Evolutionary conservation across 352 stramenopile genomes (phyloP).

Genomic region (Globisporangium ultimum): DNA sequence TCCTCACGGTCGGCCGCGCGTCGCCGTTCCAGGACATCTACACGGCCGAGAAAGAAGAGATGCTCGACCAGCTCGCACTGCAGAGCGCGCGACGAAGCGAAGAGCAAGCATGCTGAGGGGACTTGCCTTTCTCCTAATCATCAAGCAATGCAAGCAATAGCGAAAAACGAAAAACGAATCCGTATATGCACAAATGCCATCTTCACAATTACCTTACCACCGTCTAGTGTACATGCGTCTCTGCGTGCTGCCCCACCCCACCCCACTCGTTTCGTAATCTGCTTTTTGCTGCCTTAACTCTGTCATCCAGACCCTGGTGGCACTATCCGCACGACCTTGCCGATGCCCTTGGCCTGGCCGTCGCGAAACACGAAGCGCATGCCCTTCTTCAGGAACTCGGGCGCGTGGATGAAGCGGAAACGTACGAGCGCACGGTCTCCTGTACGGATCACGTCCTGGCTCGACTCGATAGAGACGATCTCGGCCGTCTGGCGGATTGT

Average conservation of each 20-base stretch:
- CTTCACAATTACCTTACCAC: conserved; percentile 2
- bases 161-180: not conserved
- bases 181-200: not conserved
- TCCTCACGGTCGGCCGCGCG: conserved; percentile 41
- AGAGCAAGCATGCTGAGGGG: not conserved
- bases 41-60: conserved; percentile 67
- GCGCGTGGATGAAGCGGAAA: conserved; percentile 89
- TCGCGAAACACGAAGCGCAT: conserved; percentile 98
- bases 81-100: conserved; percentile 20
- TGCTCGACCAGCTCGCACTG: conserved; percentile 54
- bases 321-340: conserved; percentile 87
- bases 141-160: no score
- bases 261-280: not conserved
- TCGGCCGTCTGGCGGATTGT: conserved; percentile 90
- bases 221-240: conserved; percentile 16
- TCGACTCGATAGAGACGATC: conserved; percentile 84
- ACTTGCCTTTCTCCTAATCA: not conserved
- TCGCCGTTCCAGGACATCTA: conserved; percentile 78
- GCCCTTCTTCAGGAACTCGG: conserved; percentile 95
- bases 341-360: conserved; percentile 96
- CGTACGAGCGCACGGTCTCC: conserved; percentile 87
- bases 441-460: conserved; percentile 86
- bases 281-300: conserved; percentile 13
- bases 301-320: conserved; percentile 9
- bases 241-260: not conserved